Conservation (phyloP, 306 rosid species). For the Vicia villosa region DNA sequence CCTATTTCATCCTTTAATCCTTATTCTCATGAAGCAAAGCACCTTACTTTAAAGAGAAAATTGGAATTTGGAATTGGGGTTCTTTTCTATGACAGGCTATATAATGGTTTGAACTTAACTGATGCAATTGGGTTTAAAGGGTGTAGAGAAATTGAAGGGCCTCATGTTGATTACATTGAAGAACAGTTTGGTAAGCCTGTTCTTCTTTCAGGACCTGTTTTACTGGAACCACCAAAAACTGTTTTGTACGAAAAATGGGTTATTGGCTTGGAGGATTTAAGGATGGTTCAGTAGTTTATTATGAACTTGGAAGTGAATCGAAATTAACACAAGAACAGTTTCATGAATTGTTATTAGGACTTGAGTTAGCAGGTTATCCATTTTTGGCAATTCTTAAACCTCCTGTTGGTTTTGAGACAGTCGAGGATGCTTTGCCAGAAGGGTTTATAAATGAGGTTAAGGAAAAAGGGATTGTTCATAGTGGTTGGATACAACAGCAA, state of each 20-base stretch:
- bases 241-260: too few species aligned
- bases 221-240: constrained; percentile 21
- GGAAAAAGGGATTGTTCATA: too few species aligned
- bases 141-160: constrained; percentile 38
- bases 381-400: constrained; percentile 27
- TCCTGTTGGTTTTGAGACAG: constrained; percentile 19
- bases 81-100: constrained; percentile 12
- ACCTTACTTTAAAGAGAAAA: background rate
- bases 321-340: too few species aligned
- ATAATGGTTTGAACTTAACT: background rate
- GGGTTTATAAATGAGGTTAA: too few species aligned
- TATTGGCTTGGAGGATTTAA: too few species aligned
- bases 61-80: constrained; percentile 36
- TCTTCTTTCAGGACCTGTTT: constrained; percentile 39
- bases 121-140: constrained; percentile 44
- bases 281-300: too few species aligned
- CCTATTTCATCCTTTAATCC: constrained; percentile 35
- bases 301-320: too few species aligned
- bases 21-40: constrained; percentile 31
- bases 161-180: constrained; percentile 27
- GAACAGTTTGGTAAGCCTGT: constrained; percentile 28
- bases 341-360: constrained; percentile 37
- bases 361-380: constrained; percentile 24
- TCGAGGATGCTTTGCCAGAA: constrained; percentile 31
- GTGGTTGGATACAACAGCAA: too few species aligned